Percentiles rank a stretch among this genome's conserved stretches.
phyloP scores from a whole-genome alignment of 805 yeast species.

The Cyberlindnera sargentensis region DNA sequence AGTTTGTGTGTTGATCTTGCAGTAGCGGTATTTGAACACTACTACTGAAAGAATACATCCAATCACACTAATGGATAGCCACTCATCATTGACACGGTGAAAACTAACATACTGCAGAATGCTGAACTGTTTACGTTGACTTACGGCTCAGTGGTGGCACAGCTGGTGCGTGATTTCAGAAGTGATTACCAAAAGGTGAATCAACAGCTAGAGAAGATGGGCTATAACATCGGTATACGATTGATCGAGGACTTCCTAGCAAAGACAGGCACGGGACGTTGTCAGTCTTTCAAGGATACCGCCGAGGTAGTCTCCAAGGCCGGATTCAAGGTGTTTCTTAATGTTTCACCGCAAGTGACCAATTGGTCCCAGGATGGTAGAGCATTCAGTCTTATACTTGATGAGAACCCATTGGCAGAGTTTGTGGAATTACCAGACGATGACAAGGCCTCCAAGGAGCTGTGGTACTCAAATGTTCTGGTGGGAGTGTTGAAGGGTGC shows the following conservation, averaged over 20 bases:
- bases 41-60: too few relatives aligned
- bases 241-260: constrained; percentile 91
- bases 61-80: not conserved
- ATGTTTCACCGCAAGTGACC: constrained; percentile 66
- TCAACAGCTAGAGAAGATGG: constrained; percentile 83
- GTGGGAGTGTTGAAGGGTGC: constrained; percentile 91
- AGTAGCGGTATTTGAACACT: too few relatives aligned
- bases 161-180: constrained; percentile 76
- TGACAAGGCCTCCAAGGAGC: constrained; percentile 54
- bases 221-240: constrained; percentile 88
- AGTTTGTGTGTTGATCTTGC: too few relatives aligned
- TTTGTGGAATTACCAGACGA: constrained; percentile 92
- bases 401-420: constrained; percentile 88
- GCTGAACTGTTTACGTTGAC: constrained; percentile 92
- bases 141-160: constrained; percentile 90
- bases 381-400: constrained; percentile 62
- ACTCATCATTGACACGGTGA: constrained; percentile 1
- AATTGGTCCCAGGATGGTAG: constrained; percentile 75
- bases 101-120: constrained; percentile 36
- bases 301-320: constrained; percentile 80
- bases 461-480: constrained; percentile 90
- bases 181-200: constrained; percentile 76
- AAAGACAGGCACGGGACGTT: constrained; percentile 77
- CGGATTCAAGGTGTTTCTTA: constrained; percentile 86
- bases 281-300: constrained; percentile 73